These are phyloP conservation scores for Lipomyces anomalus DNA, from an alignment of 805 yeast species.

Conservation along the genomic window DNA sequence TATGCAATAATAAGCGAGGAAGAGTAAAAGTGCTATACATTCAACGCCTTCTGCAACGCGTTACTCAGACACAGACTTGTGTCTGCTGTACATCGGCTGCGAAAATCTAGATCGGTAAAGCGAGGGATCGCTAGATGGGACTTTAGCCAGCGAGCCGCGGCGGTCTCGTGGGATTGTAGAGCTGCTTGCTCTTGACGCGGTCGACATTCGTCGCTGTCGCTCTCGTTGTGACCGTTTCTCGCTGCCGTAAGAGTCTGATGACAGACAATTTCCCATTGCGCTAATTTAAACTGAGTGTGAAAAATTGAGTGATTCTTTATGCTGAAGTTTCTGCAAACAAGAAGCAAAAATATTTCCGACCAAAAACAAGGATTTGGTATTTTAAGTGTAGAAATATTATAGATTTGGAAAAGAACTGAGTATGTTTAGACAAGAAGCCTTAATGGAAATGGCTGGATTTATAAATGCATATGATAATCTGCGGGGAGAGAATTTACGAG, in stretches of 20 bases:
- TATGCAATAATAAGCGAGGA: no score
- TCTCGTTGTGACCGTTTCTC: neutral
- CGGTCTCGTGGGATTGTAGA: conserved; percentile 5
- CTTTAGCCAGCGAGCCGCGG: conserved; percentile 17
- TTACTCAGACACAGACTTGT: no score
- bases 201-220: neutral
- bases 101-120: conserved; percentile 6
- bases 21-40: no score
- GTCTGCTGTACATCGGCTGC: conserved; percentile 15
- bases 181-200: neutral
- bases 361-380: neutral
- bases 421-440: neutral
- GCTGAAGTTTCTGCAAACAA: no score
- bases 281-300: neutral
- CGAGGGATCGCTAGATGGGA: conserved; percentile 16
- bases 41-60: no score
- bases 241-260: neutral
- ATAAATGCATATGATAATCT: no score
- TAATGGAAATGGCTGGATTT: neutral
- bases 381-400: neutral
- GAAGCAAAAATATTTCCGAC: neutral
- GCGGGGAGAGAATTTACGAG: no score
- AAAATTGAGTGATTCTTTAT: no score
- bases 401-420: neutral
- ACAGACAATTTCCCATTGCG: neutral